phyloP scores from a whole-genome alignment of 345 rosid species.

The Euphorbia peplus region DNA sequence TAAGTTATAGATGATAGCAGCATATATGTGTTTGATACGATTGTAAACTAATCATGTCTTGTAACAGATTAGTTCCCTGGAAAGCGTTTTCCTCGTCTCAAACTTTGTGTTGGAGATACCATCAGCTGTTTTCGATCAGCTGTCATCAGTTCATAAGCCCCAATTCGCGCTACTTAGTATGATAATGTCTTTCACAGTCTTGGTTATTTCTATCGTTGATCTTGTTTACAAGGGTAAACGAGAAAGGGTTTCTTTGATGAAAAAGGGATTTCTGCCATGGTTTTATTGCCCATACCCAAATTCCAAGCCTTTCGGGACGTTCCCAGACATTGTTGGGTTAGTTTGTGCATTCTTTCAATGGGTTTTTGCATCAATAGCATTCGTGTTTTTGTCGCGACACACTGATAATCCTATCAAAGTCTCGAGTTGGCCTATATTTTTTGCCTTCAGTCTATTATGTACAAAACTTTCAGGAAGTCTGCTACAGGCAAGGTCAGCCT shows the following conservation, averaged over 20 bases:
- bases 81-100: not conserved
- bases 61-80: slow-evolving; percentile 6
- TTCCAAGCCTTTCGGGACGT: slow-evolving; percentile 9
- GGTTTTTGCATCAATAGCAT: slow-evolving; percentile 8
- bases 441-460: not conserved
- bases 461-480: not conserved
- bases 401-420: not conserved
- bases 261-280: too few relatives aligned
- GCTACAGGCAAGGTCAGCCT: not conserved
- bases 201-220: slow-evolving; percentile 8
- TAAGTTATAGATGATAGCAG: not conserved
- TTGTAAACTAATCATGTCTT: not conserved
- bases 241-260: not conserved
- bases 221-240: slow-evolving; percentile 7
- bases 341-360: not conserved
- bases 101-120: slow-evolving; percentile 16
- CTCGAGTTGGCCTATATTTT: not conserved
- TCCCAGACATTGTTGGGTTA: slow-evolving; percentile 1
- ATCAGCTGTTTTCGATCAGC: slow-evolving; percentile 17
- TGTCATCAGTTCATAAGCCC: slow-evolving; percentile 13
- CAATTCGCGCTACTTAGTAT: slow-evolving; percentile 5
- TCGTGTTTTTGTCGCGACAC: too few relatives aligned
- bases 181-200: slow-evolving; percentile 16
- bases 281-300: slow-evolving; percentile 1
- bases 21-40: not conserved